Evolutionary conservation across 2,329 filamentous ascomycete genomes (phyloP).

Genomic region (Phyllosticta citriasiana): DNA sequence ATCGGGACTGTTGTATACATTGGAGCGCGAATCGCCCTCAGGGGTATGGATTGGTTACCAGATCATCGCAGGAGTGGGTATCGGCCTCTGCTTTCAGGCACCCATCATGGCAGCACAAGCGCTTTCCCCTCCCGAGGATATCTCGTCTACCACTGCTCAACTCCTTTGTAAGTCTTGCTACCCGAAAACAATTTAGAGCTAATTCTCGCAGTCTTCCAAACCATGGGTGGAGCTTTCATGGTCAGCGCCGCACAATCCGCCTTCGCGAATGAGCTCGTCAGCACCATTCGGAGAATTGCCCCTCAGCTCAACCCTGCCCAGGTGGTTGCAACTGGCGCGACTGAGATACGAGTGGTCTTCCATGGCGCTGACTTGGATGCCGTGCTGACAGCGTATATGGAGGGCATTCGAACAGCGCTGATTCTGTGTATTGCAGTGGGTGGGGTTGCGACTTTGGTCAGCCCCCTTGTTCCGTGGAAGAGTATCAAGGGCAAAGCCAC

Average conservation of each 20-base stretch:
- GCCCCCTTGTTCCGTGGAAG: neutral
- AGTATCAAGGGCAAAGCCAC: neutral
- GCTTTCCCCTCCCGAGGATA: constrained; percentile 4
- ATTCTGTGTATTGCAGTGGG: constrained; percentile 42
- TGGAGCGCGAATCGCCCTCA: constrained; percentile 12
- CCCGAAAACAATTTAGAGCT: neutral
- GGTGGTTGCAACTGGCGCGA: constrained; percentile 35
- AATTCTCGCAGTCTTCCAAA: constrained; percentile 42
- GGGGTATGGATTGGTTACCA: constrained; percentile 24
- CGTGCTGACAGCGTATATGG: constrained; percentile 21
- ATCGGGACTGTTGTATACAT: constrained; percentile 19
- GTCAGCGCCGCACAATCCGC: constrained; percentile 58
- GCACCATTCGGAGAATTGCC: constrained; percentile 38
- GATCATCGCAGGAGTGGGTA: constrained; percentile 16
- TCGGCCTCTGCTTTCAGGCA: constrained; percentile 14
- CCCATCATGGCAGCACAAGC: constrained; percentile 13
- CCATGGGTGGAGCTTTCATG: constrained; percentile 55
- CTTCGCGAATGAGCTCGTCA: constrained; percentile 54
- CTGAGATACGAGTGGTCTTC: constrained; percentile 18
- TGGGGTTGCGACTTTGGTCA: neutral
- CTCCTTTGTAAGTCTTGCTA: constrained; percentile 28
- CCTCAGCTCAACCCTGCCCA: constrained; percentile 26
- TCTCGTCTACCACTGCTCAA: constrained; percentile 18
- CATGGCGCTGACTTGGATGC: neutral
- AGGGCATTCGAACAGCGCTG: constrained; percentile 36